Conservation (phyloP, 2,329 filamentous ascomycete genomes). For the Microsporum audouinii region DNA sequence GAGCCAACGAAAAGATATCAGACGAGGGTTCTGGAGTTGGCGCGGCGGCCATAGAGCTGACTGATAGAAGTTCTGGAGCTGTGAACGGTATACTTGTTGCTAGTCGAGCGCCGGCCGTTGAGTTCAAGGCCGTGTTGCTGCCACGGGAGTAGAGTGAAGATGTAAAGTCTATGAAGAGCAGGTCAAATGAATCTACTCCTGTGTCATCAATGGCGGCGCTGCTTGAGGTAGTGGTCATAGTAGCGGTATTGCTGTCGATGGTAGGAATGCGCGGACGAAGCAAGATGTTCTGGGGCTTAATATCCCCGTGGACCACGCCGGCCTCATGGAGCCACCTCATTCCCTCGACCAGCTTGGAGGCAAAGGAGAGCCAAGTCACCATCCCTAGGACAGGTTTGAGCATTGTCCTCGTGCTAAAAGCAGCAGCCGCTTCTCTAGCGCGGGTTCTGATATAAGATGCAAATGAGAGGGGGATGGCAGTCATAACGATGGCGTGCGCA, state of each 20-base stretch:
- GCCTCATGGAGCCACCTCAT: constrained; percentile 35
- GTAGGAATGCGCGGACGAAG: constrained; percentile 21
- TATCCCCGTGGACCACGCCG: constrained; percentile 37
- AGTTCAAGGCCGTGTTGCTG: constrained; percentile 11
- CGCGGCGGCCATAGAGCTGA: constrained; percentile 22
- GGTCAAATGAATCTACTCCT: constrained; percentile 27
- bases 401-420: constrained; percentile 33
- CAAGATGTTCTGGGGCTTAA: constrained; percentile 38
- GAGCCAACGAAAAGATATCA: constrained; percentile 37
- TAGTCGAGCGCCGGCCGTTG: constrained; percentile 18
- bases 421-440: constrained; percentile 20
- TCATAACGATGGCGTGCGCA: constrained; percentile 33
- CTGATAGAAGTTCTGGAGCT: constrained; percentile 34
- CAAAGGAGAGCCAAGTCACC: constrained; percentile 30
- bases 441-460: constrained; percentile 32
- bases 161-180: constrained; percentile 37
- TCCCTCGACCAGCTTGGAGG: constrained; percentile 30
- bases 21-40: constrained; percentile 29
- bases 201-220: constrained; percentile 6
- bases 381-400: constrained; percentile 36
- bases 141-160: constrained; percentile 23
- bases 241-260: neutral
- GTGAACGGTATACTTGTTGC: constrained; percentile 37
- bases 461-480: constrained; percentile 34
- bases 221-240: neutral